Evolutionary conservation across 768 basidiomycete species (phyloP).

Genomic region (Pleurotus tuoliensis): DNA sequence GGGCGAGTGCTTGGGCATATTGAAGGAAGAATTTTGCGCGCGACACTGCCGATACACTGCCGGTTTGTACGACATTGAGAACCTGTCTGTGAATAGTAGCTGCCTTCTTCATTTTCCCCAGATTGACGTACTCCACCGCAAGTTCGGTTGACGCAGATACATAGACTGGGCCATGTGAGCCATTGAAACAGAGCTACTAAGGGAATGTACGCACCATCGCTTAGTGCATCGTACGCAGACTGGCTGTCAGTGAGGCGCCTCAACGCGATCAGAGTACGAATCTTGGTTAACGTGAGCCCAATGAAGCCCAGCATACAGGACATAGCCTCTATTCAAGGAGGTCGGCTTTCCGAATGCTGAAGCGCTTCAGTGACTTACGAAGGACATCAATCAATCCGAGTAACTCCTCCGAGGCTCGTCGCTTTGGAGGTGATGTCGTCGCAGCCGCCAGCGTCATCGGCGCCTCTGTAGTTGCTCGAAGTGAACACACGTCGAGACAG

Average conservation of each 20-base stretch:
- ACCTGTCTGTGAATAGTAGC: constrained; percentile 59
- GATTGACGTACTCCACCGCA: constrained; percentile 72
- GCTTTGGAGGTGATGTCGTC: too few species aligned
- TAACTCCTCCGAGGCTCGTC: constrained; percentile 28
- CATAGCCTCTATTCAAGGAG: constrained; percentile 41
- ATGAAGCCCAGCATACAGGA: constrained; percentile 66
- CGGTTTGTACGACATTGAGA: constrained; percentile 39
- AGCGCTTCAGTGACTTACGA: constrained; percentile 35
- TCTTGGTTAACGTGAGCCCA: constrained; percentile 59
- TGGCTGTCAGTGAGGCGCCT: constrained; percentile 56
- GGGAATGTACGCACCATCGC: constrained; percentile 40
- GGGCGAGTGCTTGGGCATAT: constrained; percentile 62
- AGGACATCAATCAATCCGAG: constrained; percentile 44
- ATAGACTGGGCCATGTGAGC: constrained; percentile 27
- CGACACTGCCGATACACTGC: constrained; percentile 46
- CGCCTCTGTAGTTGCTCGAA: too few species aligned
- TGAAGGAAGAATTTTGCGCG: constrained; percentile 55
- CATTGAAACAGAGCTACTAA: background rate
- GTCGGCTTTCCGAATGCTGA: background rate
- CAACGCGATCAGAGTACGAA: constrained; percentile 63
- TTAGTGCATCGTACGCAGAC: constrained; percentile 24
- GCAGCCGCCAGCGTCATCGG: too few species aligned
- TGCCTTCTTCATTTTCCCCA: constrained; percentile 75
- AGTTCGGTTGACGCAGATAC: constrained; percentile 63
- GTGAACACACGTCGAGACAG: too few species aligned